A percentile compares a stretch with the other conserved stretches of the same genome.
phyloP scores from a whole-genome alignment of 139 green algal species.

The Bryopsis sp. region DNA sequence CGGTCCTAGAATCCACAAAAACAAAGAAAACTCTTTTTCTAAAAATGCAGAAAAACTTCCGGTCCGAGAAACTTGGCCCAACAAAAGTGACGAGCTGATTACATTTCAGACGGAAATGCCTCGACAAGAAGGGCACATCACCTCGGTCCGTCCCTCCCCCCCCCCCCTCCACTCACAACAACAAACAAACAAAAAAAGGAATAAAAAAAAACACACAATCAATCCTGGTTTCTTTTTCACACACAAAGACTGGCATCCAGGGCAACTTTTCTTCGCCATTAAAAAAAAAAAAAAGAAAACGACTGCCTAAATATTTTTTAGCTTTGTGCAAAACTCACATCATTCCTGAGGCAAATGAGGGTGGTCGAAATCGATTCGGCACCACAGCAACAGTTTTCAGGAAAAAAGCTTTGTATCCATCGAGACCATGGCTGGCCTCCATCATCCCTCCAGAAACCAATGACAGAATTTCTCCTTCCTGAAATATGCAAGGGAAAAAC shows the following conservation, averaged over 20 bases:
- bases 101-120: no score
- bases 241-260: no score
- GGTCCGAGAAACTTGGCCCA: no score
- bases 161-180: slow-evolving; percentile 9
- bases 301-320: slow-evolving; percentile 63
- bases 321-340: slow-evolving; percentile 74
- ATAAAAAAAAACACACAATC: neutral
- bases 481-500: no score
- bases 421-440: slow-evolving; percentile 5
- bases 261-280: neutral
- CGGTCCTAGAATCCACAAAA: no score
- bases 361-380: slow-evolving; percentile 84
- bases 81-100: no score
- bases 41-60: no score
- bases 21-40: no score
- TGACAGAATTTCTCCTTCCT: no score
- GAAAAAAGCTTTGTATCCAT: slow-evolving; percentile 78
- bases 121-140: no score
- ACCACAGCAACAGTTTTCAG: slow-evolving; percentile 72
- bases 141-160: no score
- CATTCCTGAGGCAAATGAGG: neutral
- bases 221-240: neutral
- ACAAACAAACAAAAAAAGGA: neutral
- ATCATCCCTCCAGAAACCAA: slow-evolving; percentile 31
- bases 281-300: neutral